Evolutionary conservation across 192 early-diverging fungal species (phyloP).

Genomic region (Backusella liffmaniae): DNA sequence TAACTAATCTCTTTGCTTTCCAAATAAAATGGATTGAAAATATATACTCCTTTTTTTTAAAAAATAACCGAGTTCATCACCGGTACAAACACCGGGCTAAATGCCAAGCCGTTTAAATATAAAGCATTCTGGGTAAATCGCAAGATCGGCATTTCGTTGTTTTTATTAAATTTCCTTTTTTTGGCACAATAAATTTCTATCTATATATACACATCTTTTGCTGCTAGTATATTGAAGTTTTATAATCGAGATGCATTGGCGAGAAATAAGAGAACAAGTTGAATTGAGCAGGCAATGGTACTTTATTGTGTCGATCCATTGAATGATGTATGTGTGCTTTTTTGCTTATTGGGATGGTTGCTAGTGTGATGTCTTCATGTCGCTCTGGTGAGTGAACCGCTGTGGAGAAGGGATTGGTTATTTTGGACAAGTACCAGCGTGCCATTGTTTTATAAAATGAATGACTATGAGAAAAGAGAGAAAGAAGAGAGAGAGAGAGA

Average conservation of each 20-base stretch:
- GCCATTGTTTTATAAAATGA: neutral
- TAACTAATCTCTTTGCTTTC: neutral
- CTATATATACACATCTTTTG: neutral
- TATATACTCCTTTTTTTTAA: neutral
- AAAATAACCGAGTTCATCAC: neutral
- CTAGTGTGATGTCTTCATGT: neutral
- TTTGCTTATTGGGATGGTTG: neutral
- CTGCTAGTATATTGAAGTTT: neutral
- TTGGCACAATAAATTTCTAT: neutral
- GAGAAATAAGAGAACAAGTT: neutral
- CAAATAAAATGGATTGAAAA: neutral
- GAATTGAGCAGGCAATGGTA: neutral
- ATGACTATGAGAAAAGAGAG: too few species aligned
- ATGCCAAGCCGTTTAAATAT: neutral
- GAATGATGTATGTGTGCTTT: neutral
- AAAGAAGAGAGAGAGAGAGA: neutral
- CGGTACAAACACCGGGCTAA: neutral
- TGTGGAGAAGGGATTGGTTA: neutral
- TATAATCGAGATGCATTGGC: neutral
- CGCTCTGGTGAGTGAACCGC: neutral
- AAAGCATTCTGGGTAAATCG: neutral
- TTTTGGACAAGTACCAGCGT: neutral
- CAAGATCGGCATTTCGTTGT: neutral
- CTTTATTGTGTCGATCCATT: neutral
- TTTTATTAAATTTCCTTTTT: neutral